A percentile compares a stretch with the other conserved stretches of the same genome.
Conservation (phyloP, 176 grass and related monocot genomes). For the Eragrostis curvula region DNA sequence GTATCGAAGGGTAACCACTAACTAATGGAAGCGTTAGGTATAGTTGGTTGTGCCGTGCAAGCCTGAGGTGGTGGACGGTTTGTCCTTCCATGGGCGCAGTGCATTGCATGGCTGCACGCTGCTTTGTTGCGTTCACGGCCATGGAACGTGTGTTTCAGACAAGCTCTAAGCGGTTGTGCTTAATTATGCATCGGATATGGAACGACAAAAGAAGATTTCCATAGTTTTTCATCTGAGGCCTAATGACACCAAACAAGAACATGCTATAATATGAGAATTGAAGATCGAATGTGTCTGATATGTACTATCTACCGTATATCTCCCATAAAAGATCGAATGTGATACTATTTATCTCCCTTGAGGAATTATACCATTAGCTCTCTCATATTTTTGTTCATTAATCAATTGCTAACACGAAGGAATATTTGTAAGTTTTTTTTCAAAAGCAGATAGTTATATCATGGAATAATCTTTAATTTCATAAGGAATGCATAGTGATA, state of each 20-base stretch:
- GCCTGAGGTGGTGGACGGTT: neutral
- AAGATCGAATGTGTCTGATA: too few species aligned
- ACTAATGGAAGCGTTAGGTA: neutral
- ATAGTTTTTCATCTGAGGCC: neutral
- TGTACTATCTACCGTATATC: too few species aligned
- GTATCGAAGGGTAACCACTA: neutral
- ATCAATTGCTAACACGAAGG: too few species aligned
- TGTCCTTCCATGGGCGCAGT: neutral
- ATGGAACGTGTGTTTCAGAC: neutral
- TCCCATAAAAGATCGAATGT: too few species aligned
- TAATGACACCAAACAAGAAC: neutral
- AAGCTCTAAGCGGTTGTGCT: neutral
- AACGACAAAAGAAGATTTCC: neutral
- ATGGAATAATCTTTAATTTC: too few species aligned
- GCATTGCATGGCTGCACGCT: neutral
- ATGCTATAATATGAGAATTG: too few species aligned
- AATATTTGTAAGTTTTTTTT: too few species aligned
- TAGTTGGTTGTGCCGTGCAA: constrained; percentile 13
- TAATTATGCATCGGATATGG: neutral
- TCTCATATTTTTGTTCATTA: too few species aligned
- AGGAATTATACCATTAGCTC: too few species aligned
- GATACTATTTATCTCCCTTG: too few species aligned
- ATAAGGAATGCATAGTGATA: too few species aligned
- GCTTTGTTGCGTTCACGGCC: neutral
- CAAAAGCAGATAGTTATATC: too few species aligned